Percentiles rank a stretch among this genome's conserved stretches.
Conservation (phyloP, 148 eudicot genomes). For the Rhododendron molle region DNA sequence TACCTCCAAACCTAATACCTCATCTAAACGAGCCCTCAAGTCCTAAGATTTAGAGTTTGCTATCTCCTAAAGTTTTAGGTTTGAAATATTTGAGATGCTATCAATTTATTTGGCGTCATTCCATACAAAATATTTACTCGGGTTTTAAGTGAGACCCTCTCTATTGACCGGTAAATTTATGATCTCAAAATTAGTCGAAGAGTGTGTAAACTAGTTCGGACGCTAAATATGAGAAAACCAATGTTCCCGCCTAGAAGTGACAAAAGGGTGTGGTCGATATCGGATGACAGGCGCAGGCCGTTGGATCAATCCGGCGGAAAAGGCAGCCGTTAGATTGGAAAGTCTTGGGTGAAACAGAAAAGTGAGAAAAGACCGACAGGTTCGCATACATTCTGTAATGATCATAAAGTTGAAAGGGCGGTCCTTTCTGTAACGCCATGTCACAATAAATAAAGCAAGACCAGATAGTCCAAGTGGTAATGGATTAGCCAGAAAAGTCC, state of each 20-base stretch:
- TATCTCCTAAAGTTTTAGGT: too few relatives aligned
- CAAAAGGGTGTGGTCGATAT: neutral
- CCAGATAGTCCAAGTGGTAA: neutral
- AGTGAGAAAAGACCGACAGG: neutral
- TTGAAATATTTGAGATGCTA: neutral
- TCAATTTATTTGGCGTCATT: neutral
- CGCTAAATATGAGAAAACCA: too few relatives aligned
- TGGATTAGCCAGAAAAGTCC: too few relatives aligned
- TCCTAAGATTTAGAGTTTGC: too few relatives aligned
- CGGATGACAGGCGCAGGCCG: neutral
- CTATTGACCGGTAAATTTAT: fast-evolving
- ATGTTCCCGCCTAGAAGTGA: neutral
- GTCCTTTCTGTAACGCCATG: neutral
- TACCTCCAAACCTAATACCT: too few relatives aligned
- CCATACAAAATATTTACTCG: too few relatives aligned
- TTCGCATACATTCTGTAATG: neutral
- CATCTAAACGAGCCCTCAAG: too few relatives aligned
- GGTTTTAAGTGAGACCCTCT: too few relatives aligned
- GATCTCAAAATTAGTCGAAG: too few relatives aligned
- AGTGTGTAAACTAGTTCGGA: too few relatives aligned
- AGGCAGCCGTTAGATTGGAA: neutral
- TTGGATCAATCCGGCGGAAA: neutral
- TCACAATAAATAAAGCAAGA: neutral
- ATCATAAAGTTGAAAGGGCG: neutral
- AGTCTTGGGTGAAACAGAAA: neutral